A percentile compares a stretch with the other conserved stretches of the same genome.
These are phyloP conservation scores for Basipetospora chlamydospora DNA, from an alignment of 2,329 filamentous ascomycete species.

Conservation along the genomic window DNA sequence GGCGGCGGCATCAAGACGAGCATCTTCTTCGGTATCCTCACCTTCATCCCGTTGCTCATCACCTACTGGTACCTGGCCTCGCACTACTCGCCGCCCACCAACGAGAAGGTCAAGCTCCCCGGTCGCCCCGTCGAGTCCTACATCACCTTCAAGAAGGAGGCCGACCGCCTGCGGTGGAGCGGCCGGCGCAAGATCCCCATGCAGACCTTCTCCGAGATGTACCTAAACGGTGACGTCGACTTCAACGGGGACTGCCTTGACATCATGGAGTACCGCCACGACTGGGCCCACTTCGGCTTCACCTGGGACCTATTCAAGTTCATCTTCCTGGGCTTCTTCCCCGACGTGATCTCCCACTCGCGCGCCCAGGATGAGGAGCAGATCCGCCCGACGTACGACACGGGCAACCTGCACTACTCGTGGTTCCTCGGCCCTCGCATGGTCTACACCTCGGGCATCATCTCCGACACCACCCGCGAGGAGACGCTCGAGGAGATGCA, in stretches of 20 bases:
- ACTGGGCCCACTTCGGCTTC: constrained; percentile 93
- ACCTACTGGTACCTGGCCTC: constrained; percentile 75
- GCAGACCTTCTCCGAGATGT: constrained; percentile 95
- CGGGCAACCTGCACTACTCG: constrained; percentile 94
- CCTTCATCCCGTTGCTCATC: constrained; percentile 69
- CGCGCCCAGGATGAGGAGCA: constrained; percentile 94
- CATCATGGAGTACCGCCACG: constrained; percentile 82
- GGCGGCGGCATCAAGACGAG: constrained; percentile 77
- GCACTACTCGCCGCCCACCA: constrained; percentile 71
- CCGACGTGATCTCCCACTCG: constrained; percentile 85
- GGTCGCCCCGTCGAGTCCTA: constrained; percentile 85
- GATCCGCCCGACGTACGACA: constrained; percentile 94
- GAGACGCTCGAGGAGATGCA: constrained; percentile 90
- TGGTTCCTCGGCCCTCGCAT: constrained; percentile 98
- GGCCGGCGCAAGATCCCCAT: constrained; percentile 73
- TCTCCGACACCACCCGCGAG: constrained; percentile 74
- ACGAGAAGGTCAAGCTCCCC: constrained; percentile 78
- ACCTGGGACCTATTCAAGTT: constrained; percentile 74
- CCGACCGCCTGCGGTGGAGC: constrained; percentile 50
- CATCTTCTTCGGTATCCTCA: constrained; percentile 71
- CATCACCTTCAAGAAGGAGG: constrained; percentile 61
- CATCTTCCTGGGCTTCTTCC: constrained; percentile 76
- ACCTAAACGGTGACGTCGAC: constrained; percentile 87
- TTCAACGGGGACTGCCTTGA: constrained; percentile 91
- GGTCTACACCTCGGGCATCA: constrained; percentile 95